phyloP scores from a whole-genome alignment of 352 stramenopile genomes.

The Globisporangium middletonii region DNA sequence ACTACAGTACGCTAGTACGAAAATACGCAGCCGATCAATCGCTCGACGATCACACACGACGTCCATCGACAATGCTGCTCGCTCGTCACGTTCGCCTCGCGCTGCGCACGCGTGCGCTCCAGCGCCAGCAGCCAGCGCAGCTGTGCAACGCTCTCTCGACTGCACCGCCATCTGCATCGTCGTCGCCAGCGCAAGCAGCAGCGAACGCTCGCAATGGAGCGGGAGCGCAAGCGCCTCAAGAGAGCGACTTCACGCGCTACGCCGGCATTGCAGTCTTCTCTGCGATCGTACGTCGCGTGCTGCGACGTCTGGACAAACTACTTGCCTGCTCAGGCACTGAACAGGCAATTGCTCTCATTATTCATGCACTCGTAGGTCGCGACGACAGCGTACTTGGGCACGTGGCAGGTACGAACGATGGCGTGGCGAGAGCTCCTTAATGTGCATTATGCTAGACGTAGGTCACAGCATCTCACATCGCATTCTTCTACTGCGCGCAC shows the following conservation, averaged over 20 bases:
- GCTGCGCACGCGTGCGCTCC: conserved; percentile 1
- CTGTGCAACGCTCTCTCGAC: conserved; percentile 4
- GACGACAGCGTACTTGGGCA: conserved; percentile 66
- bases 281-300: conserved; percentile 46
- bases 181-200: neutral
- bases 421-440: neutral
- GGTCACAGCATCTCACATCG: neutral
- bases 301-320: neutral
- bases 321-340: neutral
- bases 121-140: conserved; percentile 2
- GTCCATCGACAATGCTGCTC: conserved; percentile 6
- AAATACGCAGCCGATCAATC: neutral
- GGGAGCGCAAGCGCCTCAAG: conserved; percentile 12
- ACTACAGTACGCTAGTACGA: too few species aligned
- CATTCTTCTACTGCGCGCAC: neutral
- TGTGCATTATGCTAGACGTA: too few species aligned
- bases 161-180: neutral
- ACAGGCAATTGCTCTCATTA: neutral
- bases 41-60: neutral
- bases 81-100: conserved; percentile 12
- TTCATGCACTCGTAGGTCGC: conserved; percentile 29
- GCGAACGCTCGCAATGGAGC: neutral
- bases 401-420: conserved; percentile 56
- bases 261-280: conserved; percentile 83
- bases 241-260: conserved; percentile 74